A percentile compares a stretch with the other conserved stretches of the same genome.
Conservation (phyloP, 495 filamentous ascomycete genomes). For the Podospora australis region DNA sequence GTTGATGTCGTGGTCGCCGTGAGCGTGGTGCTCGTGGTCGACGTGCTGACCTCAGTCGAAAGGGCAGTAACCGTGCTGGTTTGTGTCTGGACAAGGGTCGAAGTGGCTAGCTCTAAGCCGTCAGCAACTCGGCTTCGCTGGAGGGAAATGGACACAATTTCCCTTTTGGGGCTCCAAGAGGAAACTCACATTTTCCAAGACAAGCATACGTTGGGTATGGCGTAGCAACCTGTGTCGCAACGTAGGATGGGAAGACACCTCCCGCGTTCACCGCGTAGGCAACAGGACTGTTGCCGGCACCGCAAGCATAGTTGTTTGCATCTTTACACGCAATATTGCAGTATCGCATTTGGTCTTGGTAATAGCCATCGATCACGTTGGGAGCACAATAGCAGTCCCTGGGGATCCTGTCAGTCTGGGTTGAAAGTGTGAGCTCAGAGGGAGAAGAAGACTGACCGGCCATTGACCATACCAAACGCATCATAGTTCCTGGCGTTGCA, state of each 20-base stretch:
- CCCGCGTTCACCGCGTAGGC: neutral
- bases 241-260: slow-evolving; percentile 1
- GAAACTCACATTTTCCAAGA: neutral
- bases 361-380: neutral
- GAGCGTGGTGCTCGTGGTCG: neutral
- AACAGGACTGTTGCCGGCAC: neutral
- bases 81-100: no score
- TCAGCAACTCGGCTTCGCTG: no score
- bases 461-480: slow-evolving; percentile 1
- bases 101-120: neutral
- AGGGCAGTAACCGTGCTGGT: no score
- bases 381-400: slow-evolving; percentile 1
- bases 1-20: neutral
- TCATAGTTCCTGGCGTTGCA: neutral
- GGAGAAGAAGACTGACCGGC: neutral
- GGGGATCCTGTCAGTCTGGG: no score
- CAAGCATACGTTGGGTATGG: slow-evolving; percentile 1
- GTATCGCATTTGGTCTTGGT: neutral
- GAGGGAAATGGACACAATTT: no score
- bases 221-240: neutral
- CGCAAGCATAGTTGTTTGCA: slow-evolving; percentile 3
- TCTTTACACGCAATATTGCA: neutral
- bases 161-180: neutral
- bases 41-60: no score
- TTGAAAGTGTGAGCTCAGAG: no score